Evolutionary conservation across 176 grass and related monocot genomes (phyloP), one percentile per base, ranked within the genome.

Genomic region (Oryza longistaminata): DNA sequence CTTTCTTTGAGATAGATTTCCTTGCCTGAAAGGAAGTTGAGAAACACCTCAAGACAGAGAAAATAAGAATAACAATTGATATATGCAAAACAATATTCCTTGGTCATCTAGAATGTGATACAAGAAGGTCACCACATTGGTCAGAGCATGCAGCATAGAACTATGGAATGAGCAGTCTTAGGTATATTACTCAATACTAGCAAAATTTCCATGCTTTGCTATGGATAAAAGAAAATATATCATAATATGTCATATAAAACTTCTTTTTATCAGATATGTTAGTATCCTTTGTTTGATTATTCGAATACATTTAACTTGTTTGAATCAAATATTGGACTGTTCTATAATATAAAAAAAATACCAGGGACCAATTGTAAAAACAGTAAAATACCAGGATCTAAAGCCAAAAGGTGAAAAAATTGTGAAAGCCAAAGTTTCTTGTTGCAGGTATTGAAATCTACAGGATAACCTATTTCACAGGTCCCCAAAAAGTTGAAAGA

Each of bases 1-100:
- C 68, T 93, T 97, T 48, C 72, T 74, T 67, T 88, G 86, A 19
- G 78, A 85, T 71, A 85, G 39, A 42, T 90, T 77, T 75, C 70
- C 88, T 81, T 86, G 85, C 85, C 96, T 98, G 89, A 69, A 94
- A 88, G 84, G 29, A 25, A 69, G 58, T 80, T 9, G 6, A 87
- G 13, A 70, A 82, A 78, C 55, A 79, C 3, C 22, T 72, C 48
- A 72, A 71, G 45, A 72, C 7, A 86, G 14, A 58, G 5, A 85
- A 25, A 16, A 43, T 45, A 19, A 25, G 40, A 68, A 11, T 34
- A 40, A 53, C 9, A 78, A 50, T 21, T 55, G 44, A 75, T 76
- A 1, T 79, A 42, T 78, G 33, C 7, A 8, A 45, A 85, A 83
- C 48, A 64, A 19, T 4, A 88, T 42, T 77, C 15, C 42, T 29